Base-by-base conservation (phyloP, 495 filamentous ascomycete genomes). In the Penicillium chermesinum region DNA sequence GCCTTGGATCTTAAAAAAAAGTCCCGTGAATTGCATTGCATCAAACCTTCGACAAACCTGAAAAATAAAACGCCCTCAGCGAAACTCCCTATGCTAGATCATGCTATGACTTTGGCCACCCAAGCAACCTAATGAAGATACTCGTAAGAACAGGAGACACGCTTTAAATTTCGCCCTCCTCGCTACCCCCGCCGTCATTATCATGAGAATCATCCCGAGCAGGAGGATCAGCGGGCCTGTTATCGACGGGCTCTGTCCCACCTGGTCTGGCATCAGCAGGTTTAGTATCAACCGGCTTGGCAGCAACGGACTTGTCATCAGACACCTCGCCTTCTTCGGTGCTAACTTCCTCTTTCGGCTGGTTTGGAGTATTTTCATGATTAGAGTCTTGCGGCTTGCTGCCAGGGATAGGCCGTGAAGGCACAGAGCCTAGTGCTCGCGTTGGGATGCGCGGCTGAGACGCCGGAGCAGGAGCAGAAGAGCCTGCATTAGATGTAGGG, bases 161-260 rank as follows among this genome's bases (percentile, higher is more conserved):
- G 16, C 33, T 7, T 36, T 63, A 75, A 27, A 75, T 55, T 46
- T 75, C 71, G 10, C 71, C 71, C 45, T 75, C 71, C 50, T 75
- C 71, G 25, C 70, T 73, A 7, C 67, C 67, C 21, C 53, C 65
- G 3, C 59, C 65, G 18, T 66, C 66, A n/a, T 67, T 66, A 27
- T 30, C 25, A 30, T 30, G 10, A 5, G 25, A 30, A 30, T 10
- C 25, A 30, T 30, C 25, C 25, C 25, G 4, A 10, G 25, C 25
- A n/a, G n/a, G n/a, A n/a, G n/a, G n/a, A n/a, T n/a, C n/a, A n/a
- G n/a, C n/a, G n/a, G n/a, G n/a, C n/a, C n/a, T n/a, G n/a, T n/a
- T n/a, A n/a, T n/a, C n/a, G n/a, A n/a, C n/a, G n/a, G n/a, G n/a
- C n/a, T n/a, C n/a, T n/a, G n/a, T n/a, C n/a, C n/a, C n/a, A n/a